phyloP scores from a whole-genome alignment of 2,329 filamentous ascomycete genomes.

The Aureobasidium leucospermi region DNA sequence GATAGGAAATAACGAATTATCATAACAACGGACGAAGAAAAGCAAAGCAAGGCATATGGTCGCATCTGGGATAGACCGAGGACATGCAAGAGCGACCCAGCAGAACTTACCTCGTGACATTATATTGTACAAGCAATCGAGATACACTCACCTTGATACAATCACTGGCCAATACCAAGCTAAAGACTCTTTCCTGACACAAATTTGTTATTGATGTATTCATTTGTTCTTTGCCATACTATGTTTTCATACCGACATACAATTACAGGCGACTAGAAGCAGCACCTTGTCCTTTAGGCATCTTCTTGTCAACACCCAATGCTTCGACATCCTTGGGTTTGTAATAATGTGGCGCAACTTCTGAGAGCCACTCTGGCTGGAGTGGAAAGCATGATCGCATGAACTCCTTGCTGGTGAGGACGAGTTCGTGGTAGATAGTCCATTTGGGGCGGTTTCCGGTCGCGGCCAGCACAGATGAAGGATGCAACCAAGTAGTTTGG shows the following conservation, averaged over 20 bases:
- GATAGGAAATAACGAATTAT: too few species aligned
- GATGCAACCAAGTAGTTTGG: conserved; percentile 85
- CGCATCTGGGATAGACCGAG: too few species aligned
- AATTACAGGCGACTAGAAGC: conserved; percentile 20
- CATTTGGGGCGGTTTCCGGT: conserved; percentile 63
- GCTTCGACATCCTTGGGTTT: conserved; percentile 85
- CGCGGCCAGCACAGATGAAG: conserved; percentile 72
- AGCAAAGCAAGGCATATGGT: too few species aligned
- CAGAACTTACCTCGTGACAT: too few species aligned
- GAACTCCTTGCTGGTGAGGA: conserved; percentile 82
- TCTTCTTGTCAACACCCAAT: conserved; percentile 67
- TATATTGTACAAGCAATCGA: too few species aligned
- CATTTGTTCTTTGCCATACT: neutral
- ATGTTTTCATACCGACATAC: neutral
- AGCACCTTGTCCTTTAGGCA: conserved; percentile 52
- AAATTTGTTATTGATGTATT: neutral
- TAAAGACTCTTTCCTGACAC: neutral
- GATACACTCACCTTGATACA: too few species aligned
- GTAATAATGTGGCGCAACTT: conserved; percentile 90
- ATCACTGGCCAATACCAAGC: too few species aligned
- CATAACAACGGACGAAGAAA: too few species aligned
- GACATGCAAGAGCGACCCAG: too few species aligned
- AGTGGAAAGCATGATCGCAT: conserved; percentile 84
- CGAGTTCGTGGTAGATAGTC: conserved; percentile 80
- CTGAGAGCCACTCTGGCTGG: conserved; percentile 74